phyloP scores from a whole-genome alignment of 352 stramenopile genomes.

The Phytophthora fragariaefolia region DNA sequence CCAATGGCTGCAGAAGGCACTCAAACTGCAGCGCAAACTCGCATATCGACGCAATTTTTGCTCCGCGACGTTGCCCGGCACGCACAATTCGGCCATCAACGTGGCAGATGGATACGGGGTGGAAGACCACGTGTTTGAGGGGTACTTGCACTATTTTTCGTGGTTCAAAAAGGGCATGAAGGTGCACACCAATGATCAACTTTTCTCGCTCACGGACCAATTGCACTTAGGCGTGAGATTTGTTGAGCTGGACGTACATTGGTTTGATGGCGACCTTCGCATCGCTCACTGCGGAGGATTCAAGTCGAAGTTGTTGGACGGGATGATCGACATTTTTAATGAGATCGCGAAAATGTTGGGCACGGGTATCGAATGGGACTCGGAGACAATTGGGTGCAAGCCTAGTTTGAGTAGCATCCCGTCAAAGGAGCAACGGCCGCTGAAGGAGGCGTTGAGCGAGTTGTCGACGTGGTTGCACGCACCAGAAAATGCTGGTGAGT shows the following conservation, averaged over 20 bases:
- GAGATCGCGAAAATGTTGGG: constrained; percentile 46
- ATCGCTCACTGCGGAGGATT: constrained; percentile 78
- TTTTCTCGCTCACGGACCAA: constrained; percentile 81
- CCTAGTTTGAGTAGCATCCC: constrained; percentile 83
- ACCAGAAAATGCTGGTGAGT: constrained; percentile 63
- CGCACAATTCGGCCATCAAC: constrained; percentile 83
- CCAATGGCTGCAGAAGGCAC: constrained; percentile 60
- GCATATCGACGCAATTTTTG: constrained; percentile 80
- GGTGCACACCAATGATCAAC: constrained; percentile 78
- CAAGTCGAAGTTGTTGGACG: constrained; percentile 64
- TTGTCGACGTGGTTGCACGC: constrained; percentile 66
- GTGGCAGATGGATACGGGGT: constrained; percentile 74
- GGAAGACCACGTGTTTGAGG: constrained; percentile 79
- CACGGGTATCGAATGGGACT: constrained; percentile 62
- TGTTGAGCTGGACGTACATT: constrained; percentile 86
- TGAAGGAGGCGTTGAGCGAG: constrained; percentile 63
- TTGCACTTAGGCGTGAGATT: constrained; percentile 78
- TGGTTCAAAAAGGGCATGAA: constrained; percentile 58
- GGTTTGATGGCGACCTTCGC: constrained; percentile 67
- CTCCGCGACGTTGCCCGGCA: constrained; percentile 64
- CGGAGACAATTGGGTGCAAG: constrained; percentile 72
- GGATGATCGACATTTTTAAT: constrained; percentile 73
- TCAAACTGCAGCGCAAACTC: constrained; percentile 73
- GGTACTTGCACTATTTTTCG: constrained; percentile 64
- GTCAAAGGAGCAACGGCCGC: constrained; percentile 59